A percentile compares a stretch with the other conserved stretches of the same genome.
Conservation (phyloP, 805 yeast genomes). For the Candida adriatica region DNA sequence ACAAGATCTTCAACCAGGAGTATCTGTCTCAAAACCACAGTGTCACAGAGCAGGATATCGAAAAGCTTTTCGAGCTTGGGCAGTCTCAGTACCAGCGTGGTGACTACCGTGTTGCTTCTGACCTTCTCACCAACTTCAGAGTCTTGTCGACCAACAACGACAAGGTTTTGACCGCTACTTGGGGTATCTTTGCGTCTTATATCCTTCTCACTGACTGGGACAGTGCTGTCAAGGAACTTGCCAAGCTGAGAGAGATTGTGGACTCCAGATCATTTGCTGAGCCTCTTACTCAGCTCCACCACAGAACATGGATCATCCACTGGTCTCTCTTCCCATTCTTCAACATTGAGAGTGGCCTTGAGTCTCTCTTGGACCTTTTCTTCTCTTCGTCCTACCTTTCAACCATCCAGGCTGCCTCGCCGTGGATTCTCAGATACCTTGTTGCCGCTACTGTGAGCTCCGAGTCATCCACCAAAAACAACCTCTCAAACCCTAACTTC, state of each 20-base stretch:
- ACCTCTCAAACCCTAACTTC: slow-evolving; percentile 27
- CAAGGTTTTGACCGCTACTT: slow-evolving; percentile 47
- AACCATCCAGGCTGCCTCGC: slow-evolving; percentile 64
- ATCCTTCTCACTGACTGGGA: slow-evolving; percentile 48
- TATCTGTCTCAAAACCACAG: slow-evolving; percentile 38
- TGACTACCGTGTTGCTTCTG: slow-evolving; percentile 53
- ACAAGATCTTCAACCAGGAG: slow-evolving; percentile 45
- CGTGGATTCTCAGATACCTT: slow-evolving; percentile 63
- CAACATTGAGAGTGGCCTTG: slow-evolving; percentile 44
- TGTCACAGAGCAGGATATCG: slow-evolving; percentile 41
- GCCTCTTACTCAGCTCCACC: slow-evolving; percentile 52
- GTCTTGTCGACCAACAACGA: slow-evolving; percentile 46
- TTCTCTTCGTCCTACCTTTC: slow-evolving; percentile 54
- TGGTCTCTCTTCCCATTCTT: slow-evolving; percentile 62
- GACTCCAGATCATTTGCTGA: slow-evolving; percentile 48
- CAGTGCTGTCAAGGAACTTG: slow-evolving; percentile 45
- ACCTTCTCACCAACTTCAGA: slow-evolving; percentile 50
- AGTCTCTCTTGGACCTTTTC: slow-evolving; percentile 48
- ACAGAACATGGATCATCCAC: slow-evolving; percentile 63
- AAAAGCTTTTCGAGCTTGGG: slow-evolving; percentile 50
- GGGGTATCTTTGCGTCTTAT: slow-evolving; percentile 65
- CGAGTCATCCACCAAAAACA: slow-evolving; percentile 23
- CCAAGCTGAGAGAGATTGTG: slow-evolving; percentile 48
- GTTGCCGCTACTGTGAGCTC: slow-evolving; percentile 50
- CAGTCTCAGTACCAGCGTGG: slow-evolving; percentile 60